These are phyloP conservation scores for Fusarium sp. DNA, from an alignment of 2,329 filamentous ascomycete genomes.

Conservation along the genomic window DNA sequence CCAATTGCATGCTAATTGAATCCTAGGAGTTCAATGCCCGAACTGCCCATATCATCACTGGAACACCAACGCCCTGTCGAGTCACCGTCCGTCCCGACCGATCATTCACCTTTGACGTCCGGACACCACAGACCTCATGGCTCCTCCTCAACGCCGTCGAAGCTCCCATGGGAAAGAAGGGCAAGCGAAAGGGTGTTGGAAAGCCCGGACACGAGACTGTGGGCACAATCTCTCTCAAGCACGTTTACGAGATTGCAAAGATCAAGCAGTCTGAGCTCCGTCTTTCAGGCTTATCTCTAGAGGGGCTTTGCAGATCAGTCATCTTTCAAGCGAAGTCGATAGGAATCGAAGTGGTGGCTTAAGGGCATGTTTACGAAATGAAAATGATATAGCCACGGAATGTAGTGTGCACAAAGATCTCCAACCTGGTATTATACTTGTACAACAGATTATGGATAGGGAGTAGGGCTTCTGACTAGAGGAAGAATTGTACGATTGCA, in stretches of 20 bases:
- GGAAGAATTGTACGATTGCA: slow-evolving; percentile 30
- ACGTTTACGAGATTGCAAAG: slow-evolving; percentile 96
- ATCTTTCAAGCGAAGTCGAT: slow-evolving; percentile 81
- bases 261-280: slow-evolving; percentile 87
- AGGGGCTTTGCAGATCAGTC: slow-evolving; percentile 78
- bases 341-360: slow-evolving; percentile 77
- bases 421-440: slow-evolving; percentile 32
- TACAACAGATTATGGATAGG: slow-evolving; percentile 40
- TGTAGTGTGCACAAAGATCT: slow-evolving; percentile 31
- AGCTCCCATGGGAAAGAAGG: slow-evolving; percentile 75
- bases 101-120: slow-evolving; percentile 91
- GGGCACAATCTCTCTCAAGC: slow-evolving; percentile 91
- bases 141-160: slow-evolving; percentile 87
- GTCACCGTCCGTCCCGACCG: slow-evolving; percentile 94
- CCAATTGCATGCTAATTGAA: slow-evolving; percentile 26
- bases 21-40: slow-evolving; percentile 94
- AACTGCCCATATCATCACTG: slow-evolving; percentile 83
- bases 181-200: slow-evolving; percentile 80
- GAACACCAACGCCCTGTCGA: slow-evolving; percentile 89
- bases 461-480: slow-evolving; percentile 7
- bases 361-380: slow-evolving; percentile 26
- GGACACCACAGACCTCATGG: slow-evolving; percentile 94
- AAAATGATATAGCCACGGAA: slow-evolving; percentile 5
- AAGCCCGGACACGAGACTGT: slow-evolving; percentile 81
- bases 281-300: slow-evolving; percentile 75